Base-by-base conservation (phyloP, 2,329 filamentous ascomycete genomes). In the Fusarium siculi region DNA sequence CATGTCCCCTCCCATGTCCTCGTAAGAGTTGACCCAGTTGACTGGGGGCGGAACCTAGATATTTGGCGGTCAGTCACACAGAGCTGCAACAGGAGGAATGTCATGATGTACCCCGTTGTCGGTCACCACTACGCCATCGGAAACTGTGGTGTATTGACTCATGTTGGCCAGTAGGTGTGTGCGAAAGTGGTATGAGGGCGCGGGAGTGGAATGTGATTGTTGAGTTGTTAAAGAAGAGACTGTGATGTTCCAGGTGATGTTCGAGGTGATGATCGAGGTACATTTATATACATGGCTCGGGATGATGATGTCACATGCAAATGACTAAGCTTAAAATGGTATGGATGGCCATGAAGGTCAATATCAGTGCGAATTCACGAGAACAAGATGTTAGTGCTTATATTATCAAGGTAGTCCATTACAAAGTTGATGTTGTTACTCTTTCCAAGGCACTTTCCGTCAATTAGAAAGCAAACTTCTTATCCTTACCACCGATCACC, bases 141-240 rank as follows among this genome's bases (percentile, higher is more conserved):
- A 34, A 19, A 50, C 7, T 34, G 47, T 50, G n/a, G n/a, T 50
- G 11, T 50, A 50, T 23, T 50, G 16, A 8, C n/a, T 50, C 47
- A 50, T 50, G 1, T 5, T 15, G 21, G 8, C 16, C 0, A 5
- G n/a, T 4, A 7, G n/a, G 4, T 5, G 16, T 19, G 16, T 50
- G 11, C 7, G 2, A 5, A 32, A 3, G 21, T 8, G 4, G 0
- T 12, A 3, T 9, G 15, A n/a, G 4, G 9, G 14, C 3, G 0
- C 0, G 3, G 28, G 10, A 14, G 21, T 23, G 18, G 21, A 50
- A 2, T 23, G 14, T 23, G 19, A 32, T 7, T 2, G 7, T 0
- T 2, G 28, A 14, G 10, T 14, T 32, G 0, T 32, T 2, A 3
- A 32, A 32, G 46, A 4, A n/a, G 16, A 23, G 16, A 23, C 1